Evolutionary conservation across 164 flowering plant genomes (phyloP).

Genomic region (Amborella trichopoda): DNA sequence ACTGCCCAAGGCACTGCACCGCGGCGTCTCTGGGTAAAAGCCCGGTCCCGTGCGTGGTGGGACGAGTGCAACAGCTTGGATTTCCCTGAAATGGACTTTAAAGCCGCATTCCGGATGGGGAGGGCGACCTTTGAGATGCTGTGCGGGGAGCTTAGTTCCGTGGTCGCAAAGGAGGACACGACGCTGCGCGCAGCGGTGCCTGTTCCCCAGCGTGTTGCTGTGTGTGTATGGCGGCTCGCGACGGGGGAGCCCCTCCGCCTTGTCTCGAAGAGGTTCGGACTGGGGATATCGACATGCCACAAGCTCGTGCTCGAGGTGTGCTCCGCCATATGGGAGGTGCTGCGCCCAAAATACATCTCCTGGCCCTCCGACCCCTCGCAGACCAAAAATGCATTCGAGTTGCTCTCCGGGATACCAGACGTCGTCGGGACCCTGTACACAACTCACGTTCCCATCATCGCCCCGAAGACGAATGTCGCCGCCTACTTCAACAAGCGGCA

Average conservation of each 20-base stretch:
- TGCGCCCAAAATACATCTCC: slow-evolving; percentile 60
- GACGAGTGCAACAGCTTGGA: slow-evolving; percentile 45
- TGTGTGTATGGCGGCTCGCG: slow-evolving; percentile 78
- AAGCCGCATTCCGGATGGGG: slow-evolving; percentile 60
- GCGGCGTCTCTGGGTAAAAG: slow-evolving; percentile 82
- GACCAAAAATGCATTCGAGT: slow-evolving; percentile 30
- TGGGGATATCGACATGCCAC: slow-evolving; percentile 85
- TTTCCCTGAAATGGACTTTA: slow-evolving; percentile 62
- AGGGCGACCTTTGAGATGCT: slow-evolving; percentile 66
- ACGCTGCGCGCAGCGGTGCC: slow-evolving; percentile 83
- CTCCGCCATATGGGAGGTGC: slow-evolving; percentile 42
- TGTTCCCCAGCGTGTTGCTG: slow-evolving; percentile 72
- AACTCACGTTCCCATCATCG: slow-evolving; percentile 70
- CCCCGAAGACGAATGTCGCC: slow-evolving; percentile 51
- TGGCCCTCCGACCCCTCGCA: slow-evolving; percentile 42
- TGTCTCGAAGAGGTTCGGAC: slow-evolving; percentile 66
- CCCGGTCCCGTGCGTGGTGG: slow-evolving; percentile 88
- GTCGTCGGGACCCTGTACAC: slow-evolving; percentile 73
- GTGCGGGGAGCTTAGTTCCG: slow-evolving; percentile 55
- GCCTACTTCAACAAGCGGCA: slow-evolving; percentile 70
- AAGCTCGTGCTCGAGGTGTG: slow-evolving; percentile 83
- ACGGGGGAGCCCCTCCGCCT: slow-evolving; percentile 78
- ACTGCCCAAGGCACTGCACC: not conserved
- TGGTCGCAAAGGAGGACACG: slow-evolving; percentile 66
- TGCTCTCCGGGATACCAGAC: slow-evolving; percentile 45